phyloP scores from a whole-genome alignment of 768 basidiomycete species.

The Trametes cinnabarina region DNA sequence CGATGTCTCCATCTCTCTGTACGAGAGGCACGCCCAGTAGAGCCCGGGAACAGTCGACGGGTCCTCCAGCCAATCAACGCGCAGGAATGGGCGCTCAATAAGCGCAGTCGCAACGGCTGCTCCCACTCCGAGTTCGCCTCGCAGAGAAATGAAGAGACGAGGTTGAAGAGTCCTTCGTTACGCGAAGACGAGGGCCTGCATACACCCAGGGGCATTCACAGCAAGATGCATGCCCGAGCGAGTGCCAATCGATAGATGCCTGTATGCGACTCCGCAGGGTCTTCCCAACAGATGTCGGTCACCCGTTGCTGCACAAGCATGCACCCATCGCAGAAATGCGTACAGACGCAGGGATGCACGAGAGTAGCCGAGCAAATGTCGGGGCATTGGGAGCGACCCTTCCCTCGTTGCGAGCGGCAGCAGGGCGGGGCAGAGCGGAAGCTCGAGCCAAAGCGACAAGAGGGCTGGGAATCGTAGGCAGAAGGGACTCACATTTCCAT shows the following conservation, averaged over 20 bases:
- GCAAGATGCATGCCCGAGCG: neutral
- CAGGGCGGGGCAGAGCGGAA: neutral
- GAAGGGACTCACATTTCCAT: conserved; percentile 78
- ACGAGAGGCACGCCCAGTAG: neutral
- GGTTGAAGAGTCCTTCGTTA: too few species aligned
- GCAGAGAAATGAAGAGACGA: too few species aligned
- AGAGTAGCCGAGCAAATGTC: too few species aligned
- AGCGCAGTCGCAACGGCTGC: neutral
- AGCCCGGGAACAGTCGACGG: neutral
- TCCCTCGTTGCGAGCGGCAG: neutral
- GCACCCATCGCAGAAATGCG: neutral
- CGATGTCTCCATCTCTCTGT: neutral
- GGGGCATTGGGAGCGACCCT: too few species aligned
- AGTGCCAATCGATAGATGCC: neutral
- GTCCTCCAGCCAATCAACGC: conserved; percentile 9
- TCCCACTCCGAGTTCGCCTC: too few species aligned
- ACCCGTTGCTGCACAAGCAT: too few species aligned
- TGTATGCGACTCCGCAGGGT: too few species aligned
- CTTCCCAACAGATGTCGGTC: too few species aligned
- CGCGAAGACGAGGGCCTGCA: too few species aligned
- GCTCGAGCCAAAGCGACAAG: too few species aligned
- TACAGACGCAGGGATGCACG: too few species aligned
- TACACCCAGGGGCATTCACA: neutral
- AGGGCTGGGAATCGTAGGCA: neutral
- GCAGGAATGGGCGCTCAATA: neutral